Evolutionary conservation across 352 stramenopile genomes (phyloP), one percentile per base, ranked within the genome.

Genomic region (Phytopythium helicoides): DNA sequence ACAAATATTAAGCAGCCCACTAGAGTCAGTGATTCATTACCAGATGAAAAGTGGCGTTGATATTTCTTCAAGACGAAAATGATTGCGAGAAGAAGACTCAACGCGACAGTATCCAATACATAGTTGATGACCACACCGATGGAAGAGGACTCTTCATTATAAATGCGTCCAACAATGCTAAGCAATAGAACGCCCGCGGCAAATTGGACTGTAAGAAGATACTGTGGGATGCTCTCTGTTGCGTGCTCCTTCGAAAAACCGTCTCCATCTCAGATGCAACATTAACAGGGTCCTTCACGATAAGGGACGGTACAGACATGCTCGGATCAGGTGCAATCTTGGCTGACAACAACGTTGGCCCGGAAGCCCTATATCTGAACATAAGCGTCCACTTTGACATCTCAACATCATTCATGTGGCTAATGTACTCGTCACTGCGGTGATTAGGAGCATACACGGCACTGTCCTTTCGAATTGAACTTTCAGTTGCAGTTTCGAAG

Each of bases 321-420:
- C 7, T 31, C 3, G 15, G 22, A 37, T 25, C 42, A 6, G 22
- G 47, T 14, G 47, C 34, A 3, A 37, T 16, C 12, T 47, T 45
- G 2, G 6, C 37, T 0, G 21, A 18, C 23, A 36, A 15, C 19
- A 53, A 14, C 15, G 42, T 26, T 23, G 46, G 37, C 7, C 25
- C 28, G n/a, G 25, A 37, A 0, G 44, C 15, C 36, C 85, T 88
- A 22, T 64, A 51, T 42, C 71, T 67, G 37, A 90, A 90, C 10
- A 55, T 62, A 11, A 90, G 58, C 5, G 72, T 86, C 6, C 54
- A 58, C 15, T 53, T 56, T 22, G 64, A 73, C 56, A 87, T 86
- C 36, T 81, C 68, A 23, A 90, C 62, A n/a, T 61, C 64, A 52
- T 80, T 82, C 67, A 85, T 86, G 54, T 75, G 80, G 19, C 72